A percentile compares a stretch with the other conserved stretches of the same genome.
phyloP scores from a whole-genome alignment of 768 basidiomycete genomes.

The Kwoniella sp. region DNA sequence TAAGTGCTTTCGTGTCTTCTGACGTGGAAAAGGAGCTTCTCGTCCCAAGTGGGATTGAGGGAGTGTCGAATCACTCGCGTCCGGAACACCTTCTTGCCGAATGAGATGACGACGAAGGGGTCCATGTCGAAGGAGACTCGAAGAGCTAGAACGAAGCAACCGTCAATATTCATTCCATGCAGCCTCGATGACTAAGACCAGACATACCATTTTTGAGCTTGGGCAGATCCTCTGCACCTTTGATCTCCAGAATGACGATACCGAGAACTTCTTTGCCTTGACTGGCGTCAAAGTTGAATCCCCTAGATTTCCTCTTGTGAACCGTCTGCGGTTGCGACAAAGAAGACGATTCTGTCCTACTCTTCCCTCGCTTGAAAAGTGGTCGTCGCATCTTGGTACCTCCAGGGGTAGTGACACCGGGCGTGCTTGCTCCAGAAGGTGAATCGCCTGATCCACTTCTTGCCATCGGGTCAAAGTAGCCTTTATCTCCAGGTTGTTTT shows the following conservation, averaged over 20 bases:
- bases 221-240: slow-evolving; percentile 79
- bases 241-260: slow-evolving; percentile 92
- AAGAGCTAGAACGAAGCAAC: slow-evolving; percentile 33
- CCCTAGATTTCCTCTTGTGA: slow-evolving; percentile 38
- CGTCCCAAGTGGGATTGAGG: slow-evolving; percentile 86
- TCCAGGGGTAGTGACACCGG: slow-evolving; percentile 38
- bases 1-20: slow-evolving; percentile 78
- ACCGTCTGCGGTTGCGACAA: slow-evolving; percentile 46
- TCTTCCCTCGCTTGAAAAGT: slow-evolving; percentile 32
- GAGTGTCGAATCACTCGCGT: slow-evolving; percentile 60
- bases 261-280: slow-evolving; percentile 81
- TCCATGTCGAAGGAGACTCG: slow-evolving; percentile 75
- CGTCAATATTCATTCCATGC: background rate
- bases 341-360: slow-evolving; percentile 11
- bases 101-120: slow-evolving; percentile 91
- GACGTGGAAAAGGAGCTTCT: slow-evolving; percentile 94
- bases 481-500: slow-evolving; percentile 25
- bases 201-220: slow-evolving; percentile 79
- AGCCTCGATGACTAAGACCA: slow-evolving; percentile 2
- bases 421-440: slow-evolving; percentile 19
- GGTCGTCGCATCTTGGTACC: slow-evolving; percentile 31
- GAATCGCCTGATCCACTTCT: slow-evolving; percentile 13
- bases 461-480: slow-evolving; percentile 42
- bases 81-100: slow-evolving; percentile 95
- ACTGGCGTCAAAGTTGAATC: slow-evolving; percentile 64